Conservation (phyloP, 768 basidiomycete species). For the Boletus rufocinnamomeus region DNA sequence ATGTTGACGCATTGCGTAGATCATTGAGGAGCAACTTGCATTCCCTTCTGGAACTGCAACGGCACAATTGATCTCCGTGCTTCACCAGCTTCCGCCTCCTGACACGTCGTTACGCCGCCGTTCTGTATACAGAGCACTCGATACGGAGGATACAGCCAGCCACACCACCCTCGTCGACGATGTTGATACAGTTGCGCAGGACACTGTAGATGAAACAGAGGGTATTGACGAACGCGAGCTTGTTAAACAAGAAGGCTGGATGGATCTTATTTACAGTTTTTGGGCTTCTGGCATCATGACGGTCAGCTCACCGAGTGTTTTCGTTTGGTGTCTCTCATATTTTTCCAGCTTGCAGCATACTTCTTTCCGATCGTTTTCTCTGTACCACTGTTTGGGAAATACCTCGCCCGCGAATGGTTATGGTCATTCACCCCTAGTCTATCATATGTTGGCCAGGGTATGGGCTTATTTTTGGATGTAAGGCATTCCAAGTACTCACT, state of each 20-base stretch:
- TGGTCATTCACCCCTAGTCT: slow-evolving; percentile 94
- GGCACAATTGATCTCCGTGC: slow-evolving; percentile 89
- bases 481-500: slow-evolving; percentile 3
- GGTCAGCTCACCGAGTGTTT: slow-evolving; percentile 44
- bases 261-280: slow-evolving; percentile 77
- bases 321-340: slow-evolving; percentile 2
- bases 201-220: slow-evolving; percentile 33
- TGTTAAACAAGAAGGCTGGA: slow-evolving; percentile 74
- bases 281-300: slow-evolving; percentile 71
- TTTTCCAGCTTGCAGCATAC: slow-evolving; percentile 71
- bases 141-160: slow-evolving; percentile 36
- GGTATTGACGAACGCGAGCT: slow-evolving; percentile 43
- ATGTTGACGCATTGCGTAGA: slow-evolving; percentile 44
- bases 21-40: slow-evolving; percentile 89
- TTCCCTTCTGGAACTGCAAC: slow-evolving; percentile 98
- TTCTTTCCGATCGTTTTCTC: slow-evolving; percentile 89
- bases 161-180: slow-evolving; percentile 5
- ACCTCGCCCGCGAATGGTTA: slow-evolving; percentile 84
- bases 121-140: slow-evolving; percentile 51
- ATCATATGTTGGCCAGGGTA: slow-evolving; percentile 90
- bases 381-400: slow-evolving; percentile 80
- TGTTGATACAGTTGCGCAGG: slow-evolving; percentile 11
- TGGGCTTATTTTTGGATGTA: not conserved
- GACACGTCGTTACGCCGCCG: slow-evolving; percentile 57
- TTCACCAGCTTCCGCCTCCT: slow-evolving; percentile 76